Conservation (phyloP, 495 filamentous ascomycete genomes). For the Hyaloscypha bicolor region DNA sequence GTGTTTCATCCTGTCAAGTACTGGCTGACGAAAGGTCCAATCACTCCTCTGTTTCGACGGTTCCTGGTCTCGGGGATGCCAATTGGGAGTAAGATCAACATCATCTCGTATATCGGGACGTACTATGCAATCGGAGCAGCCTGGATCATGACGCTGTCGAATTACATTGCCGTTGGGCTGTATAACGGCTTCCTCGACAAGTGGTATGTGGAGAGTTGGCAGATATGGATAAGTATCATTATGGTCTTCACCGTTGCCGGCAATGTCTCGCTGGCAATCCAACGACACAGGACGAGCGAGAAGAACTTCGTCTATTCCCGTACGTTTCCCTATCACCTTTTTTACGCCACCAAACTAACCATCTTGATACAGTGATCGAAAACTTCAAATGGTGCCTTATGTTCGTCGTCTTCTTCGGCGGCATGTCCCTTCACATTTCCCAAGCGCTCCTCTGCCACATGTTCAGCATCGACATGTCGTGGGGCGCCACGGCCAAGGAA, state of each 20-base stretch:
- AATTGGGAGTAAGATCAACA: conserved; percentile 67
- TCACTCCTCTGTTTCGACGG: conserved; percentile 64
- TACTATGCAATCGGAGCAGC: conserved; percentile 73
- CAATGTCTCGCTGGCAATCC: conserved; percentile 29
- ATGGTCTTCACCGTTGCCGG: conserved; percentile 50
- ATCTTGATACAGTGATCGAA: conserved; percentile 46
- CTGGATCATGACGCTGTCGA: conserved; percentile 64
- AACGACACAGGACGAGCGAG: conserved; percentile 27
- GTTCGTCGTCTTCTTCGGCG: conserved; percentile 63
- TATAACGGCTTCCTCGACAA: conserved; percentile 53
- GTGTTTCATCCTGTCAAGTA: conserved; percentile 54
- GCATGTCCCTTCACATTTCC: conserved; percentile 64
- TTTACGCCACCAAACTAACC: not conserved
- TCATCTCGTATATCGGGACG: conserved; percentile 73
- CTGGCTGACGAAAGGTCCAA: conserved; percentile 59
- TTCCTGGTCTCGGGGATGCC: conserved; percentile 63
- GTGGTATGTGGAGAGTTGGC: conserved; percentile 56
- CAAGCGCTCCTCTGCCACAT: conserved; percentile 63
- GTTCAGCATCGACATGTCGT: conserved; percentile 63
- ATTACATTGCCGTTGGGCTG: conserved; percentile 61
- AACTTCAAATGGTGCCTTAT: conserved; percentile 67
- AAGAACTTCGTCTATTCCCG: conserved; percentile 19
- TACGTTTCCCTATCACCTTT: conserved; percentile 17
- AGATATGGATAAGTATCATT: conserved; percentile 50
- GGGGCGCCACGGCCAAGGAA: conserved; percentile 61